phyloP scores from a whole-genome alignment of 2,329 filamentous ascomycete genomes.

The Aspergillus floridensis region DNA sequence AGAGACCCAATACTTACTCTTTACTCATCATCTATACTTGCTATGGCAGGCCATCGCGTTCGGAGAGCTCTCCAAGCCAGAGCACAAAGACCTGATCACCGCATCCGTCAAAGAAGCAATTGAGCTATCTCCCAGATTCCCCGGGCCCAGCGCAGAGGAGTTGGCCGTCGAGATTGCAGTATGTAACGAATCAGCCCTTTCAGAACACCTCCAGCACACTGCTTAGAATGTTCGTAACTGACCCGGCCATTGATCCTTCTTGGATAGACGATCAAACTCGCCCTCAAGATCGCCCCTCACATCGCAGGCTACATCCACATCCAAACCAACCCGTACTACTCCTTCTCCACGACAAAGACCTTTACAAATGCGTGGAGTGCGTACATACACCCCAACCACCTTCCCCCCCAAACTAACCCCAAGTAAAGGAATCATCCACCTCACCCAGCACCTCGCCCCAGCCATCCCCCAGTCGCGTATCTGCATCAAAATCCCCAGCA shows the following conservation, averaged over 20 bases:
- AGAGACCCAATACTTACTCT: no score
- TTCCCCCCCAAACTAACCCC: no score
- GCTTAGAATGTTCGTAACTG: neutral
- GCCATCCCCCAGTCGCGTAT: constrained; percentile 50
- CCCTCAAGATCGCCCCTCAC: constrained; percentile 51
- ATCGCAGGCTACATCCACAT: constrained; percentile 56
- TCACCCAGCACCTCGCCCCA: constrained; percentile 48
- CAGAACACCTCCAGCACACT: no score
- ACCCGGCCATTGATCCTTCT: neutral
- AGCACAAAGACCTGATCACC: constrained; percentile 31
- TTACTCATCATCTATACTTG: neutral
- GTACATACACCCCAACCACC: constrained; percentile 7
- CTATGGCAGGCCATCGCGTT: constrained; percentile 49
- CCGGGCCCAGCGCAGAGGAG: constrained; percentile 42
- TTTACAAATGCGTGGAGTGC: constrained; percentile 53
- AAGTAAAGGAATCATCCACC: constrained; percentile 49
- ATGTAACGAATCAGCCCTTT: constrained; percentile 12
- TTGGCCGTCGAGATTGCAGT: constrained; percentile 58
- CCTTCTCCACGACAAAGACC: constrained; percentile 52
- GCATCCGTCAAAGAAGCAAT: constrained; percentile 25
- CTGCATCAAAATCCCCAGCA: constrained; percentile 63
- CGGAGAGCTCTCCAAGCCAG: constrained; percentile 45
- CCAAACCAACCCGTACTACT: constrained; percentile 59
- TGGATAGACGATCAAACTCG: constrained; percentile 54
- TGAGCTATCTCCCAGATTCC: constrained; percentile 40